Percentiles rank a stretch among this genome's conserved stretches.
Evolutionary conservation across 75 land plant genomes (phyloP).

Genomic region (Larix kaempferi): DNA sequence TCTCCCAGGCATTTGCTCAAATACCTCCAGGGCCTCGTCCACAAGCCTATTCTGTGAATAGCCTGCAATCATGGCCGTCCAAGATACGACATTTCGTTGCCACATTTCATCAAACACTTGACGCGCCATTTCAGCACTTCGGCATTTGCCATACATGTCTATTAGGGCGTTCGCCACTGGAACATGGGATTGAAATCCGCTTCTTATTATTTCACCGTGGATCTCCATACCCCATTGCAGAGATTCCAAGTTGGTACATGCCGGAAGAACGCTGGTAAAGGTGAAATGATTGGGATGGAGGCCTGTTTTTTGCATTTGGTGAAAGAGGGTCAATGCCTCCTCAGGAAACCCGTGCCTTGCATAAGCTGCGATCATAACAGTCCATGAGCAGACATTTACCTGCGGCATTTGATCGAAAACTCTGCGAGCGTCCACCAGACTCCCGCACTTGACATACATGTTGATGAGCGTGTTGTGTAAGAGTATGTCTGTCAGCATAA

Average conservation of each 20-base stretch:
- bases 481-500: conserved; percentile 7
- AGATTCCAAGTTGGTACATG: conserved; percentile 22
- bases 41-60: conserved; percentile 39
- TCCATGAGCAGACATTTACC: conserved; percentile 25
- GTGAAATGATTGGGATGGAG: background rate
- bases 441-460: conserved; percentile 18
- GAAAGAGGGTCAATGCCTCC: background rate
- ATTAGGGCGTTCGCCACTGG: conserved; percentile 51
- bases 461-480: conserved; percentile 14
- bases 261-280: conserved; percentile 11
- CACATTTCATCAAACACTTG: conserved; percentile 34
- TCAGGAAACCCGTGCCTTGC: background rate
- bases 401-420: conserved; percentile 16
- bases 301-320: background rate
- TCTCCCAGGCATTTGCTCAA: conserved; percentile 27
- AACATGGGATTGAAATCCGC: conserved; percentile 25
- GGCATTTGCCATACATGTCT: conserved; percentile 67
- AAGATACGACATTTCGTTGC: conserved; percentile 40
- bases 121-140: conserved; percentile 38
- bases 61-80: conserved; percentile 60
- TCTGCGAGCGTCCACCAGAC: conserved; percentile 10
- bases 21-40: conserved; percentile 23
- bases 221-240: conserved; percentile 38
- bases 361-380: conserved; percentile 16
- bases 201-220: conserved; percentile 29